These are phyloP conservation scores for Camillea tinctor DNA, from an alignment of 2,329 filamentous ascomycete genomes.

Conservation along the genomic window DNA sequence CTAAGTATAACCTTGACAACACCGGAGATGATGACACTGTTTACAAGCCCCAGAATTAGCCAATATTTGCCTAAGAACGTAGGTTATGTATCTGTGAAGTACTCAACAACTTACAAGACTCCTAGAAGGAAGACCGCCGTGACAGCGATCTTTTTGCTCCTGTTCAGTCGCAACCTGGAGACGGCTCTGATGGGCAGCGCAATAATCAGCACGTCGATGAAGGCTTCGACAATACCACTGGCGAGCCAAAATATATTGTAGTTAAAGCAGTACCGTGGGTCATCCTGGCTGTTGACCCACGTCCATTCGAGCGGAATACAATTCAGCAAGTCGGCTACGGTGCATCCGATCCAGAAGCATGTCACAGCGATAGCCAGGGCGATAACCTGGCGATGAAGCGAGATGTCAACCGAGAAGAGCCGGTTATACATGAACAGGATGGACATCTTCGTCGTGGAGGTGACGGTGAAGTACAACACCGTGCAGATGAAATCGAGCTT, in stretches of 20 bases:
- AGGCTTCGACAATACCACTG: conserved; percentile 13
- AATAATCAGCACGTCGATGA: conserved; percentile 18
- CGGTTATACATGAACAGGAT: conserved; percentile 29
- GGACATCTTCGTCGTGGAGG: conserved; percentile 25
- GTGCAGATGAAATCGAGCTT: conserved; percentile 18
- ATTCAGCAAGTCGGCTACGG: conserved; percentile 19
- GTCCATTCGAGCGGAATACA: conserved; percentile 25
- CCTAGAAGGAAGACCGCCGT: conserved; percentile 20
- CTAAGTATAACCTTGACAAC: conserved; percentile 15
- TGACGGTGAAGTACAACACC: conserved; percentile 26
- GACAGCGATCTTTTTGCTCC: conserved; percentile 17
- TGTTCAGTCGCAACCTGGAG: conserved; percentile 9
- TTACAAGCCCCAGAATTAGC: neutral
- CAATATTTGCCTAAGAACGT: neutral
- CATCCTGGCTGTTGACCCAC: conserved; percentile 21
- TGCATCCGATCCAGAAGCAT: conserved; percentile 20
- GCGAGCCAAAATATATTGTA: conserved; percentile 25
- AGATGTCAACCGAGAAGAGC: conserved; percentile 24
- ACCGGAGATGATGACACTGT: conserved; percentile 12
- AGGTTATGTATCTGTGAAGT: neutral
- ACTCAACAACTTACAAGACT: conserved; percentile 11
- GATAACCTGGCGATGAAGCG: conserved; percentile 21
- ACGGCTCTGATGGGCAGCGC: conserved; percentile 16
- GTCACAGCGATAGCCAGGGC: conserved; percentile 8
- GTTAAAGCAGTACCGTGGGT: conserved; percentile 26